Evolutionary conservation across 1,284 basidiomycete genomes (phyloP), one percentile per base, ranked within the genome.

Genomic region (Chondrostereum purpureum): DNA sequence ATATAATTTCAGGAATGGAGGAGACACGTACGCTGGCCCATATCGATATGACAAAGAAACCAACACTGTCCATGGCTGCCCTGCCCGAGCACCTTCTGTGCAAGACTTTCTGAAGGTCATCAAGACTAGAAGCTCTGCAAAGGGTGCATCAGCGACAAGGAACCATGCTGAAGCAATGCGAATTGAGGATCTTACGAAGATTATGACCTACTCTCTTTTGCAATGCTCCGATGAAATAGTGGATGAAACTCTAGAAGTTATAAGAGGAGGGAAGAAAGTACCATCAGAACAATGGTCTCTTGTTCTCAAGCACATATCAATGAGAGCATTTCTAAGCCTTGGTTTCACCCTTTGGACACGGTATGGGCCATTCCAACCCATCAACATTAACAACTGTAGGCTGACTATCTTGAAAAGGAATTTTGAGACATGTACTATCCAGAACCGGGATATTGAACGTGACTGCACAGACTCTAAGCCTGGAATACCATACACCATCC

Each of bases 81-180:
- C 60, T 5, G 62, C 57, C 4, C 39, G 52, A 4, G 50, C 60
- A 10, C 19, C 23, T 3, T 42, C 40, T 18, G 47, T 63, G 12
- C 18, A 51, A 20, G 36, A 39, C 10, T 33, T 62, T 5, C 1
- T 58, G 12, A 52, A 61, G 27, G 35, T 47, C 13, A 44, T 64
- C 42, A 58, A 58, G 34, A 54, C 46, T 4, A 49, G 48, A 11
- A 38, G 45, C 17, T 44, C 44, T 4, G 44, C 42, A 5, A 54
- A 59, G 24, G 61, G 57, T 5, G 52, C 43, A 3, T 48, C 50
- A 1, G 53, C 51, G 11, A 54, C 45, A 2, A 50, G 57, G 2
- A 46, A 55, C 20, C 64, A 65, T 46, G 59, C 62, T 6, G 55
- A 60, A 34, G 61, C 64, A 1, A 63, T 62, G 41, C 51, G 48